Evolutionary conservation across 495 filamentous ascomycete species (phyloP), one percentile per base, ranked within the genome.

Genomic region (Aspergillus sclerotioniger): DNA sequence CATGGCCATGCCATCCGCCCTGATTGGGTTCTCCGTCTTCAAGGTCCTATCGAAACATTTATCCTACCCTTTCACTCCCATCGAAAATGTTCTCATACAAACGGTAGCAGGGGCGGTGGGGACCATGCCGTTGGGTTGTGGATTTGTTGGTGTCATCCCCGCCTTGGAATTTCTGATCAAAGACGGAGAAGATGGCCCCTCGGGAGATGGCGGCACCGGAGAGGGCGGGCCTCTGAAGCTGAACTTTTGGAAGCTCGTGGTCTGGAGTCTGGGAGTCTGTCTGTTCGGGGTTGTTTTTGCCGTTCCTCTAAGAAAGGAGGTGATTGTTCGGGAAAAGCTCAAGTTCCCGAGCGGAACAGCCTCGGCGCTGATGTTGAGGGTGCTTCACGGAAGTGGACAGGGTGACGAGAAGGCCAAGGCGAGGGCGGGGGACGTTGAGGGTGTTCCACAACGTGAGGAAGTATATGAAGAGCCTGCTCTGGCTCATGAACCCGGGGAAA

Each of bases 11-110:
- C 95, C 95, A 0, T 87, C 92, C 1, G 90, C 91, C 9, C 73
- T 99, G 57, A 89, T 99, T 57, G 95, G 95, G n/a, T 98, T 97
- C 66, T 94, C 91, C 7, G 87, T 96, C 63, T 99, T 99, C 79
- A 90, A 92, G 65, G 80, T 86, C 19, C 69, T 97, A 3, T 80
- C 85, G 2, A 83, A 84, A 53, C 79, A 88, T 48, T 71, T 96
- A 5, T 77, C 79, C 31, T 84, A 86, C 53, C 91, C 92, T 3
- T 98, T 98, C 65, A 89, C 89, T 6, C 92, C 93, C 0, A 90
- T 97, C 28, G 95, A 99, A 73, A 99, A 99, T 70, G 95, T 98
- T 8, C 81, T 99, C 29, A 92, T 99, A 6, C 95, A 98, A 76
- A 96, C 92, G 5, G 93, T 99, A 41, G 94, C 95, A 0, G 92